These are phyloP conservation scores for Candida vartiovaarae DNA, from an alignment of 805 yeast genomes.

Conservation along the genomic window DNA sequence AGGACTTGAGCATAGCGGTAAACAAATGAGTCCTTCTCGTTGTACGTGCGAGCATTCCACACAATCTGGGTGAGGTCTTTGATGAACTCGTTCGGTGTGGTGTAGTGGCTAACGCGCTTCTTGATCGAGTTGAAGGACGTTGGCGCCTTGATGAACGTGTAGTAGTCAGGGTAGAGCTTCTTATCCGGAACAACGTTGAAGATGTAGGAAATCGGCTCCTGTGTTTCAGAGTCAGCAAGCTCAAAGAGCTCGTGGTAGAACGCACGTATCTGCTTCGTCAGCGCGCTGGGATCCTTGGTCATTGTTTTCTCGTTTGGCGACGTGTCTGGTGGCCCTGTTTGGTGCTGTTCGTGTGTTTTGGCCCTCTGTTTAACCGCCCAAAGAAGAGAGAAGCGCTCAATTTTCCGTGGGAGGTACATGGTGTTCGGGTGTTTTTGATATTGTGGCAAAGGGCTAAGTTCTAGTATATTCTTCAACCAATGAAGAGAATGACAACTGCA, in stretches of 20 bases:
- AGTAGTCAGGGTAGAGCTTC: slow-evolving; percentile 68
- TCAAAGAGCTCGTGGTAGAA: slow-evolving; percentile 33
- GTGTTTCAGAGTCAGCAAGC: slow-evolving; percentile 30
- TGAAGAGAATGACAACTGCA: no score
- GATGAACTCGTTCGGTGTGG: slow-evolving; percentile 59
- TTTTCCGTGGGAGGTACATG: no score
- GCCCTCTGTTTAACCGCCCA: no score
- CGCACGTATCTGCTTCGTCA: slow-evolving; percentile 20
- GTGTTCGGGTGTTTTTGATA: not conserved
- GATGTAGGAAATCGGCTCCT: slow-evolving; percentile 42
- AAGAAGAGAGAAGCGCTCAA: no score
- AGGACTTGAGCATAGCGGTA: slow-evolving; percentile 57
- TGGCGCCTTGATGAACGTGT: slow-evolving; percentile 71
- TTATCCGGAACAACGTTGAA: slow-evolving; percentile 71
- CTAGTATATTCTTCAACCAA: no score
- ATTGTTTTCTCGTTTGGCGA: not conserved
- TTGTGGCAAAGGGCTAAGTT: no score
- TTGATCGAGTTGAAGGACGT: slow-evolving; percentile 70
- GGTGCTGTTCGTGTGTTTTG: not conserved
- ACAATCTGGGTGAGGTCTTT: slow-evolving; percentile 76
- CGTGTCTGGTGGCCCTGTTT: not conserved
- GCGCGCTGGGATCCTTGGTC: slow-evolving; percentile 13
- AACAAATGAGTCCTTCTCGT: slow-evolving; percentile 59
- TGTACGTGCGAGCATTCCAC: slow-evolving; percentile 86
- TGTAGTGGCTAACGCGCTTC: slow-evolving; percentile 50